Base-by-base conservation (phyloP, 495 filamentous ascomycete genomes). In the Aspergillus egyptiacus region DNA sequence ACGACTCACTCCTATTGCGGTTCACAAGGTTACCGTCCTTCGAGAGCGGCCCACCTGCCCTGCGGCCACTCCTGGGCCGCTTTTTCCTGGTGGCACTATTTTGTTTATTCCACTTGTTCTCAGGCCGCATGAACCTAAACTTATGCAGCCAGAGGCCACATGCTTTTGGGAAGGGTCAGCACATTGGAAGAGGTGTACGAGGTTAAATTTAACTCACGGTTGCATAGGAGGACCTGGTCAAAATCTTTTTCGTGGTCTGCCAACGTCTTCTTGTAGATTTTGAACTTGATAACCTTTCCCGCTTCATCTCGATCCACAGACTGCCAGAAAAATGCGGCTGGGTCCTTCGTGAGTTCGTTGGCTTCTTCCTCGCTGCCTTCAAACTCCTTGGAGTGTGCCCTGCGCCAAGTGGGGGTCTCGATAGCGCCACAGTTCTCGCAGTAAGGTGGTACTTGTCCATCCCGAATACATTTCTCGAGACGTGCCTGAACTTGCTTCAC, bases 101-200 rank as follows among this genome's bases (percentile, higher is more conserved):
- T 2, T 18, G 6, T 31, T 85, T 85, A 50, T 83, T 83, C 91
- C 91, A 98, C 49, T 83, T 80, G 35, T 88, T 80, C 39, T 81
- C 73, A 1, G 93, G 93, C 6, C 93, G 79, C 76, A 95, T 95
- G 23, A 63, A 73, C 59, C 86, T 89, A 60, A 84, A 87, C 55
- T 95, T 96, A 33, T 83, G 80, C 49, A 96, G 79, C 90, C 89
- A 98, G 25, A 98, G 77, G 11, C 93, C 93, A 58, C 93, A 98
- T 56, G 93, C 79, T 60, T 81, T 41, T n/a, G n/a, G 25, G 48
- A 35, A 27, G 37, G 42, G 54, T 70, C 52, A 68, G 63, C 48
- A 48, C 24, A 24, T 44, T n/a, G n/a, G n/a, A 24, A 31, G 31
- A 35, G 38, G 35, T 11, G 17, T 19, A 37, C 24, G 47, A 44